Base-by-base conservation (phyloP, 2,329 filamentous ascomycete genomes). In the Microdochium paspali region DNA sequence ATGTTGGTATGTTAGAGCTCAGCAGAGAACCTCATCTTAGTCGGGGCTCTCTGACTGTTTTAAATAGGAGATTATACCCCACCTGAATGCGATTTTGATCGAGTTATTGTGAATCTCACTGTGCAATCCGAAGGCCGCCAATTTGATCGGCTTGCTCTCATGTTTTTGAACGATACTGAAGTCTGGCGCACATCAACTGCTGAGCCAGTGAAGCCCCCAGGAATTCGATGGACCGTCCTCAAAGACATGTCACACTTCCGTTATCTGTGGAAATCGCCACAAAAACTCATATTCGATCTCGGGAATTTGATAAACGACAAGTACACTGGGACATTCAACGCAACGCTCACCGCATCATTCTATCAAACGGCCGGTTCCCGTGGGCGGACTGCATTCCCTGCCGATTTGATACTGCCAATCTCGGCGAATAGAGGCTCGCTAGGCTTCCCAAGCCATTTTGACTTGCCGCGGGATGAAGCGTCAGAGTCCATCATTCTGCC, bases 161-260 rank as follows among this genome's bases (percentile, higher is more conserved):
- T 86, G 69, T 85, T 77, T 49, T 70, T 86, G 35, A 76, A 75
- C 23, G 79, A 84, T 56, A 74, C 73, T 12, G 83, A 86, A 60
- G 70, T 86, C 1, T 85, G 80, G 62, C 70, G 82, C 15, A 84
- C 81, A 3, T 84, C 79, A 13, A 86, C 82, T 2, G 80, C 82
- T 3, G 82, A 86, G 59, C 82, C 82, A 3, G 84, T 77, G 0
- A 52, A 40, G 24, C 48, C 60, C 1, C 68, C 68, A 49, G 82
- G 82, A 2, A 84, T 86, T 45, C 62, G 70, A 20, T 85, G 78
- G 76, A 78, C 73, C 1, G 85, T 84, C 51, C 62, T 77, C 39
- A 86, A 85, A 60, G 81, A 86, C 51, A 78, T 85, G 74, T 79
- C 78, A 3, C 71, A 73, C 49, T 84, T 77, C 53, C 65, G 78